A percentile compares a stretch with the other conserved stretches of the same genome.
Conservation (phyloP, 306 rosid species). For the Pachyrhizus erosus region DNA sequence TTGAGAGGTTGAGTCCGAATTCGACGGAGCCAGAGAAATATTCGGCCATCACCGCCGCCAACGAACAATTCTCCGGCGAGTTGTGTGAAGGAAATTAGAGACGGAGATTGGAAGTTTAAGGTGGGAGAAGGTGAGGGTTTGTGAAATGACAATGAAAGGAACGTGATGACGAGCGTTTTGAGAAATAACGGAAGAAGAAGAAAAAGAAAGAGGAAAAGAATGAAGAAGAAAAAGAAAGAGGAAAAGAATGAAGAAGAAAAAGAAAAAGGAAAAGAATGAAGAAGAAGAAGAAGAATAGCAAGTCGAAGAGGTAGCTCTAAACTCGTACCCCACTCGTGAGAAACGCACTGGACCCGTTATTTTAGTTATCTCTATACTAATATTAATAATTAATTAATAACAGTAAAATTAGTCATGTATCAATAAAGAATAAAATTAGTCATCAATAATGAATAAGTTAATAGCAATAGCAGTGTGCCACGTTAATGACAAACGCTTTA, state of each 20-base stretch:
- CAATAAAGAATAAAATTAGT: background rate
- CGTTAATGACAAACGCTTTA: background rate
- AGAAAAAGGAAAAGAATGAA: background rate
- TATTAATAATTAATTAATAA: background rate
- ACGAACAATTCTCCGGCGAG: conserved; percentile 35
- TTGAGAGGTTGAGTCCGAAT: conserved; percentile 75
- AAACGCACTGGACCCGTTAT: background rate
- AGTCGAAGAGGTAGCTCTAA: background rate
- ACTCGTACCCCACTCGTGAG: conserved; percentile 7
- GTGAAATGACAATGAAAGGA: conserved; percentile 20
- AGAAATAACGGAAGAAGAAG: conserved; percentile 8
- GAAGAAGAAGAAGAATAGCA: background rate
- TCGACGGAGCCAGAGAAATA: conserved; percentile 78
- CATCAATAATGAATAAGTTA: background rate
- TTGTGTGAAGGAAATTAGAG: background rate
- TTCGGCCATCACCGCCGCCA: conserved; percentile 49
- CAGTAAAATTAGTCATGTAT: background rate
- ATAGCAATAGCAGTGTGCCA: background rate
- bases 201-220: background rate
- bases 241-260: background rate
- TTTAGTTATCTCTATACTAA: background rate
- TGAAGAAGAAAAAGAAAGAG: conserved; percentile 16
- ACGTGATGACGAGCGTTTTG: conserved; percentile 22
- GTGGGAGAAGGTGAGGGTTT: background rate
- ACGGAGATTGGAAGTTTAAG: background rate